These are phyloP conservation scores for Salmacisia buchloeana DNA, from an alignment of 1,284 basidiomycete species.

Conservation along the genomic window DNA sequence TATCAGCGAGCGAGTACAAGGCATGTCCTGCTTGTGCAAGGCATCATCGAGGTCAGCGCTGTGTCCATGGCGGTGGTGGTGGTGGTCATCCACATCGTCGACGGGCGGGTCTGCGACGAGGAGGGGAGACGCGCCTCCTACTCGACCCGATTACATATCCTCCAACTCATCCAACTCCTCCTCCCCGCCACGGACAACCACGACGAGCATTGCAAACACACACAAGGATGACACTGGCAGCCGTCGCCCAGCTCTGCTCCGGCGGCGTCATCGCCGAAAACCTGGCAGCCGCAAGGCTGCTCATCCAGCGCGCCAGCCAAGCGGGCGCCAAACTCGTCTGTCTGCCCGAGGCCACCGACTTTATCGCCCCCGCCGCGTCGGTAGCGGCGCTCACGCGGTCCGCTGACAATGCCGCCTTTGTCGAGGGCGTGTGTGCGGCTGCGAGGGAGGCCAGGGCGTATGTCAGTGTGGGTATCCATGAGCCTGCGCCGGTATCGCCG, in stretches of 20 bases:
- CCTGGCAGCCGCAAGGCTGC: constrained; percentile 18
- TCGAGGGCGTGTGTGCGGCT: constrained; percentile 46
- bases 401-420: constrained; percentile 39
- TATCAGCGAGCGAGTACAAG: no score
- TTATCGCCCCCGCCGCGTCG: constrained; percentile 52
- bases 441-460: constrained; percentile 52
- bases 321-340: constrained; percentile 54
- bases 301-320: constrained; percentile 51
- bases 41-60: no score
- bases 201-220: neutral
- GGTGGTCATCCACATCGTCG: no score
- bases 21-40: no score
- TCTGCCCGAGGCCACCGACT: constrained; percentile 56
- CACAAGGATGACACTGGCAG: constrained; percentile 33
- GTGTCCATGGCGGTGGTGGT: no score
- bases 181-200: no score
- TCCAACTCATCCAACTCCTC: no score
- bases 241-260: constrained; percentile 42
- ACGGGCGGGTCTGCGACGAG: no score
- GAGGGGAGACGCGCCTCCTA: no score
- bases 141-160: no score
- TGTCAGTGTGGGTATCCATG: constrained; percentile 56
- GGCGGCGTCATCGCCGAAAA: constrained; percentile 40
- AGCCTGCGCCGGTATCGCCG: constrained; percentile 36
- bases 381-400: constrained; percentile 41